Evolutionary conservation across 768 basidiomycete genomes (phyloP).

Genomic region (Lactarius pseudohatsudake): DNA sequence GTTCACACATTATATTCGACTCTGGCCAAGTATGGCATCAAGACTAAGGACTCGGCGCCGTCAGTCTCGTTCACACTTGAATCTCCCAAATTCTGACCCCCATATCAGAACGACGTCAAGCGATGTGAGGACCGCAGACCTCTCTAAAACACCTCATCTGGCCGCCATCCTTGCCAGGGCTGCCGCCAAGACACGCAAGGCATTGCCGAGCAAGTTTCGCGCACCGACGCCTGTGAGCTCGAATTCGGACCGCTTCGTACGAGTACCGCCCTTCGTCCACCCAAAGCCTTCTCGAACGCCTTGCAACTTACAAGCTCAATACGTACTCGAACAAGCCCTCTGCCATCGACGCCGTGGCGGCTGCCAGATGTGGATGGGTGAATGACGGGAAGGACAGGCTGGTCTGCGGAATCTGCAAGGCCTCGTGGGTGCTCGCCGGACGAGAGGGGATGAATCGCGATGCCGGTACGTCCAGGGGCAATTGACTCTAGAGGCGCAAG

Average conservation of each 20-base stretch:
- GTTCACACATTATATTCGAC: constrained; percentile 71
- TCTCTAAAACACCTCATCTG: constrained; percentile 65
- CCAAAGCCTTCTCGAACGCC: constrained; percentile 67
- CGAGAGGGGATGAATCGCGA: constrained; percentile 72
- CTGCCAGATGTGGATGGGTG: constrained; percentile 79
- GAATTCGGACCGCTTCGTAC: constrained; percentile 39
- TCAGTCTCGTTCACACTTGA: constrained; percentile 29
- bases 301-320: constrained; percentile 73
- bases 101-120: constrained; percentile 25
- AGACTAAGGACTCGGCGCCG: constrained; percentile 46
- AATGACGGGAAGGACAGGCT: constrained; percentile 82
- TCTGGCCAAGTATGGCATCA: constrained; percentile 74
- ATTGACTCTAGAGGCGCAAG: not conserved
- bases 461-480: constrained; percentile 60
- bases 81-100: constrained; percentile 14
- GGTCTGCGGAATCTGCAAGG: constrained; percentile 67
- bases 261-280: constrained; percentile 81
- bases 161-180: constrained; percentile 70
- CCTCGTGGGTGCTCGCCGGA: constrained; percentile 72
- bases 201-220: constrained; percentile 47
- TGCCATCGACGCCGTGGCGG: constrained; percentile 73
- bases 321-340: constrained; percentile 80
- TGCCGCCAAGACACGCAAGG: constrained; percentile 53
- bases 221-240: constrained; percentile 34
- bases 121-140: constrained; percentile 33